Conservation (phyloP, 2,329 filamentous ascomycete genomes). For the Ophiosphaerella korrae region DNA sequence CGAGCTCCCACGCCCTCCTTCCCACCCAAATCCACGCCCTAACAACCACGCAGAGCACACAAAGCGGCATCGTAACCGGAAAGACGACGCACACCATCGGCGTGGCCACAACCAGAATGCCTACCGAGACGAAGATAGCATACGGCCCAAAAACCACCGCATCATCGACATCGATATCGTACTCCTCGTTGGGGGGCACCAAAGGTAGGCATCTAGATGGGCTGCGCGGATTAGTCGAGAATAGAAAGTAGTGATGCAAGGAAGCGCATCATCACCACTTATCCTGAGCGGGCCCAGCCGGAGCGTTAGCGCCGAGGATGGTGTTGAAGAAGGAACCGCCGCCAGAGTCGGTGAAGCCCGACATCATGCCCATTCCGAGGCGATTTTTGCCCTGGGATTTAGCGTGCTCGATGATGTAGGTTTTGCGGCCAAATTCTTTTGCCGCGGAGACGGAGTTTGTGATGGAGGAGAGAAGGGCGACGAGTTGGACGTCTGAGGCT, state of each 20-base stretch:
- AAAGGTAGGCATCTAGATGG: background rate
- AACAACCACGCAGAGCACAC: background rate
- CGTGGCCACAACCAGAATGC: background rate
- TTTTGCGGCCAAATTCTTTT: conserved; percentile 77
- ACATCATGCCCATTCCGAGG: conserved; percentile 25
- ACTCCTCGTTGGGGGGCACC: background rate
- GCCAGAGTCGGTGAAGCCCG: conserved; percentile 16
- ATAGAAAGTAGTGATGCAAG: background rate
- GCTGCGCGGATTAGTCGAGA: background rate
- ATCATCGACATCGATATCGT: background rate
- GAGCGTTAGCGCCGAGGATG: conserved; percentile 17
- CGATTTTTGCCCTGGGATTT: conserved; percentile 41
- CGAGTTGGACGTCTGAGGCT: conserved; percentile 80
- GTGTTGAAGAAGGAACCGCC: conserved; percentile 30
- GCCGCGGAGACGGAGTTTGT: conserved; percentile 74
- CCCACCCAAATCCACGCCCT: too few species aligned
- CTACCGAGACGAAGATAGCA: background rate
- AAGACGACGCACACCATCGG: background rate
- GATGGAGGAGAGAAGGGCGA: conserved; percentile 75
- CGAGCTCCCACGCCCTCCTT: too few species aligned
- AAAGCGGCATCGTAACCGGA: background rate
- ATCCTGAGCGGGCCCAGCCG: conserved; percentile 15
- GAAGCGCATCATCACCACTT: conserved; percentile 18
- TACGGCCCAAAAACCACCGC: background rate
- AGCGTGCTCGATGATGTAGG: conserved; percentile 52